phyloP scores from a whole-genome alignment of 225 moss, liverwort and hornwort genomes.

The Straminergon stramineum region DNA sequence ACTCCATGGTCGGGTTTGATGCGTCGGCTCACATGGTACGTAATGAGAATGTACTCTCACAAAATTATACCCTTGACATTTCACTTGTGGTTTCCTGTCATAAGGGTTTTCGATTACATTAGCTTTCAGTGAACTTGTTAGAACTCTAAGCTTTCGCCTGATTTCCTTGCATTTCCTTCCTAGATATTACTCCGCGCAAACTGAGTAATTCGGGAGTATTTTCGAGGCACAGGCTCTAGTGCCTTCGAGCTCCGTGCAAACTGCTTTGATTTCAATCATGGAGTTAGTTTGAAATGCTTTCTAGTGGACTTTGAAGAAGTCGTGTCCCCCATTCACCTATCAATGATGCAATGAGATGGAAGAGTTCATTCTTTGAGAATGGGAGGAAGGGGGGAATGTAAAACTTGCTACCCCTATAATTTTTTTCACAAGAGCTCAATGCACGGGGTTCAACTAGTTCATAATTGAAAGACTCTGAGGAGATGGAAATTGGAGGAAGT shows the following conservation, averaged over 20 bases:
- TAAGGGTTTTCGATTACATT: no score
- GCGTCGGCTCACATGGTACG: conserved; percentile 60
- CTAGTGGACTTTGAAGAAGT: background rate
- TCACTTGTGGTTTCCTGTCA: background rate
- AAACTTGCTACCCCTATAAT: background rate
- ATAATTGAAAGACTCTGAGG: background rate
- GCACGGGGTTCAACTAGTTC: background rate
- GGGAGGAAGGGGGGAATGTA: background rate
- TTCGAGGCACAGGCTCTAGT: background rate
- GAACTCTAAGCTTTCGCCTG: background rate
- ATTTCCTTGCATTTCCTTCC: background rate
- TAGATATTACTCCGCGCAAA: background rate
- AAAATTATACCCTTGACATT: background rate
- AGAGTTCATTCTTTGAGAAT: background rate
- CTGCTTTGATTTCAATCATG: background rate
- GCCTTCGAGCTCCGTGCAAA: background rate
- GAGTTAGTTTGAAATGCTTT: background rate
- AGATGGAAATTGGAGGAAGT: background rate
- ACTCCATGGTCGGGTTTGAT: conserved; percentile 41
- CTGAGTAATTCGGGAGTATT: background rate
- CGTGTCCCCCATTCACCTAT: background rate
- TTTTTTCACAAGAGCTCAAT: background rate
- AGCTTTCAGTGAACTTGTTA: background rate
- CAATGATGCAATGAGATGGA: background rate
- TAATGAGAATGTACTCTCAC: background rate